Base-by-base conservation (phyloP, 2,329 filamentous ascomycete genomes). In the Dactylellina leptospora region DNA sequence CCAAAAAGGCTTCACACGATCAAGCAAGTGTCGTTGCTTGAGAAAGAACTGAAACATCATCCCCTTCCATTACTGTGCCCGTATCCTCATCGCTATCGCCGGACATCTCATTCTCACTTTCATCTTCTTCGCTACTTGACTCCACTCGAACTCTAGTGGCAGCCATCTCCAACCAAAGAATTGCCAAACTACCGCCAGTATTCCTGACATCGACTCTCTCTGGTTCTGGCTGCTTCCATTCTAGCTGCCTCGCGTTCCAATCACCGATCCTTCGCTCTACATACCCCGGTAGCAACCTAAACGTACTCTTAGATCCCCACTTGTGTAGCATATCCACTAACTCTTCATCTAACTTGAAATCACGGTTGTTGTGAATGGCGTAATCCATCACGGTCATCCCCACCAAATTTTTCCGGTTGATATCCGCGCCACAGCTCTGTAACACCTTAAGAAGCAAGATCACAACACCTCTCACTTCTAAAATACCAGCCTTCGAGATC, bases 341-440 rank as follows among this genome's bases (percentile, higher is more conserved):
- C 4, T 63, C 66, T 28, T 71, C 66, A 16, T 71, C 66, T 16
- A 63, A 27, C 3, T 53, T 44, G 18, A 38, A 71, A 42, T 53
- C 23, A 6, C 66, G 18, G 2, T 63, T 30, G 33, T 71, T 71
- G 16, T 71, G 66, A 22, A 71, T 36, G 1, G 66, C 66, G 18
- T 71, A 71, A 36, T 71, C 66, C 66, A 71, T 71, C 5, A 71
- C 58, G 0, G 56, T 71, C 66, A 71, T 58, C 10, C 66, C 66
- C 9, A 71, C 58, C 22, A 47, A 18, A 33, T 71, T 71, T 22
- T 71, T 71, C 45, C 28, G 51, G 18, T 71, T 71, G 27, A 71
- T 51, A 8, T 71, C 51, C 8, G 51, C 66, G 10, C 66, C 66
- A 22, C 58, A 71, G 23, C 66, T 71, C 23, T 59, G 50, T 22